phyloP scores from a whole-genome alignment of 2,329 filamentous ascomycete species.

The Diaporthe capsici region DNA sequence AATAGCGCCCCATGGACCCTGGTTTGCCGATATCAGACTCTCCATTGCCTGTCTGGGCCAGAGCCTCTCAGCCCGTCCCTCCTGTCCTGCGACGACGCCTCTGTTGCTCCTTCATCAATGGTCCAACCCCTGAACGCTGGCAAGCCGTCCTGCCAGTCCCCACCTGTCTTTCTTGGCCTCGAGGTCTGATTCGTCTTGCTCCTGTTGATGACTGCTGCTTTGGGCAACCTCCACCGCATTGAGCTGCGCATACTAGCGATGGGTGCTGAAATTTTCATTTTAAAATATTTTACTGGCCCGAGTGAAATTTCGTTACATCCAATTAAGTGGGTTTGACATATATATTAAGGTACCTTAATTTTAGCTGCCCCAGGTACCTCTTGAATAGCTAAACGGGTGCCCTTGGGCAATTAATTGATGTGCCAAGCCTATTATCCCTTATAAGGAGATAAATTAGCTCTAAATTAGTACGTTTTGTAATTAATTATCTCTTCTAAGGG shows the following conservation, averaged over 20 bases:
- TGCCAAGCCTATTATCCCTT: neutral
- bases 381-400: neutral
- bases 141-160: conserved; percentile 14
- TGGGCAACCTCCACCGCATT: conserved; percentile 23
- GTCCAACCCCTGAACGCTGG: conserved; percentile 7
- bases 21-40: conserved; percentile 19
- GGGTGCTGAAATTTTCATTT: too few relatives aligned
- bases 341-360: neutral
- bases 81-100: conserved; percentile 16
- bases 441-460: neutral
- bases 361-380: neutral
- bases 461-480: neutral
- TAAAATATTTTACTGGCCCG: neutral
- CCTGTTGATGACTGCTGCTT: conserved; percentile 15
- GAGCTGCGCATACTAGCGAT: conserved; percentile 17
- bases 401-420: neutral
- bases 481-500: neutral
- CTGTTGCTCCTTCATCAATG: conserved; percentile 18
- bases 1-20: conserved; percentile 16
- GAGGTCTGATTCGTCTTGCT: conserved; percentile 15
- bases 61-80: neutral
- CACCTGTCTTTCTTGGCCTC: neutral
- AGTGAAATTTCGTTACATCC: neutral
- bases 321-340: neutral
- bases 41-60: conserved; percentile 9